Conservation (phyloP, 345 rosid genomes). For the Ceriops zippeliana region DNA sequence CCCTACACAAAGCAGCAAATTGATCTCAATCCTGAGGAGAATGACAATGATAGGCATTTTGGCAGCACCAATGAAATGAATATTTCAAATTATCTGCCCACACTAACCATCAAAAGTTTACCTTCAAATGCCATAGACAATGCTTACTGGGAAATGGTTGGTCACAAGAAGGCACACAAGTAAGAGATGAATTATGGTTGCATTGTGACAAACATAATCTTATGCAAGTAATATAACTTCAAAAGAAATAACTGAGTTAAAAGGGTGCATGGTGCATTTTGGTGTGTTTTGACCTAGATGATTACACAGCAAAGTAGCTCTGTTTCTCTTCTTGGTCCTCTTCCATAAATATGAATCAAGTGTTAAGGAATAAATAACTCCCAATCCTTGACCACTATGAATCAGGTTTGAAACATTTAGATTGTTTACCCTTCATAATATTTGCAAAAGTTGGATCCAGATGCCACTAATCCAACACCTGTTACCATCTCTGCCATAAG, state of each 20-base stretch:
- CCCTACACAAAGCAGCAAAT: slow-evolving; percentile 33
- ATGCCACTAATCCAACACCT: no score
- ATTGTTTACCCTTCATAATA: no score
- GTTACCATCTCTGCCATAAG: no score
- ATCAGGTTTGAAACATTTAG: no score
- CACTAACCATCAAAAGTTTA: no score
- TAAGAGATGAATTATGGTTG: no score
- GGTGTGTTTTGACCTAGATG: not conserved
- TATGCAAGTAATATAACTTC: not conserved
- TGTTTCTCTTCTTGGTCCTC: not conserved
- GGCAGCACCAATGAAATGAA: not conserved
- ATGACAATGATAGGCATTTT: slow-evolving; percentile 1
- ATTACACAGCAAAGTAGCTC: not conserved
- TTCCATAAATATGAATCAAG: not conserved
- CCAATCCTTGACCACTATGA: not conserved
- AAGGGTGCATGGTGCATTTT: no score
- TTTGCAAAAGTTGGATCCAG: no score
- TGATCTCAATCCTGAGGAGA: not conserved
- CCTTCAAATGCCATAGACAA: no score
- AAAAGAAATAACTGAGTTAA: not conserved
- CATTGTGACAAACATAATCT: no score
- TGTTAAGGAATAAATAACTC: not conserved
- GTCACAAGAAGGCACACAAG: no score
- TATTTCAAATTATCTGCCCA: not conserved
- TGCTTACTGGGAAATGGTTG: no score